Conservation (phyloP, 768 basidiomycete genomes). For the Tulasnella sp. region DNA sequence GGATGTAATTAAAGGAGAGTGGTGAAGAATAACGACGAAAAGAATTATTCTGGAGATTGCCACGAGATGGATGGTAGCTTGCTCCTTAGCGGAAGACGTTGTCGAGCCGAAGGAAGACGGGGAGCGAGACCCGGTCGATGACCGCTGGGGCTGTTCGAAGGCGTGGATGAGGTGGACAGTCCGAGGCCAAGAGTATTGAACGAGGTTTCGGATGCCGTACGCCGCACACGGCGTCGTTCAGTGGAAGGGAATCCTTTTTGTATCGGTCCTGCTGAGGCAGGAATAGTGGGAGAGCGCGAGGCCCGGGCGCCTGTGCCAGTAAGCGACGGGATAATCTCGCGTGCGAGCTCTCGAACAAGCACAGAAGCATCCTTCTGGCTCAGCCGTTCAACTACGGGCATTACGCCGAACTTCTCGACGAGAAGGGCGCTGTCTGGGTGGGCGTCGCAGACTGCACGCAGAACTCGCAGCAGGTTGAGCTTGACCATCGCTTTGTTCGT, state of each 20-base stretch:
- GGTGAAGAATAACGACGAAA: not conserved
- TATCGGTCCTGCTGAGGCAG: slow-evolving; percentile 32
- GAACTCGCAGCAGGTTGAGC: slow-evolving; percentile 80
- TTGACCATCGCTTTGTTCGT: slow-evolving; percentile 83
- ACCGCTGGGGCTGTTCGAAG: not conserved
- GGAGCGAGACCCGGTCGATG: slow-evolving; percentile 5
- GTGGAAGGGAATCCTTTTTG: slow-evolving; percentile 24
- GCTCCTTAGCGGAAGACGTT: not conserved
- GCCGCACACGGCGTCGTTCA: slow-evolving; percentile 46
- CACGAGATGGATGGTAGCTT: not conserved
- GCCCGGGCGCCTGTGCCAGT: slow-evolving; percentile 46
- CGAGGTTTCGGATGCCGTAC: slow-evolving; percentile 59
- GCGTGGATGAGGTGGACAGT: slow-evolving; percentile 11
- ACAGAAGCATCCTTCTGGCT: slow-evolving; percentile 86
- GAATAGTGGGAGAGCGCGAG: slow-evolving; percentile 37
- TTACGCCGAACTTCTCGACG: slow-evolving; percentile 75
- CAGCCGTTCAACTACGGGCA: slow-evolving; percentile 73
- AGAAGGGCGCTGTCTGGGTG: slow-evolving; percentile 80
- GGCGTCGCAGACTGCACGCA: slow-evolving; percentile 81
- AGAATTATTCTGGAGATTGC: not conserved
- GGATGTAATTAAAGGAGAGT: not conserved
- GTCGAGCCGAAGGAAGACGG: slow-evolving; percentile 1
- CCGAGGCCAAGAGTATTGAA: slow-evolving; percentile 17
- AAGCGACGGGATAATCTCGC: slow-evolving; percentile 76
- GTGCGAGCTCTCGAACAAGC: slow-evolving; percentile 81